Percentiles rank a stretch among this genome's conserved stretches.
Conservation (phyloP, 2,329 filamentous ascomycete genomes). For the Botrytis porri region DNA sequence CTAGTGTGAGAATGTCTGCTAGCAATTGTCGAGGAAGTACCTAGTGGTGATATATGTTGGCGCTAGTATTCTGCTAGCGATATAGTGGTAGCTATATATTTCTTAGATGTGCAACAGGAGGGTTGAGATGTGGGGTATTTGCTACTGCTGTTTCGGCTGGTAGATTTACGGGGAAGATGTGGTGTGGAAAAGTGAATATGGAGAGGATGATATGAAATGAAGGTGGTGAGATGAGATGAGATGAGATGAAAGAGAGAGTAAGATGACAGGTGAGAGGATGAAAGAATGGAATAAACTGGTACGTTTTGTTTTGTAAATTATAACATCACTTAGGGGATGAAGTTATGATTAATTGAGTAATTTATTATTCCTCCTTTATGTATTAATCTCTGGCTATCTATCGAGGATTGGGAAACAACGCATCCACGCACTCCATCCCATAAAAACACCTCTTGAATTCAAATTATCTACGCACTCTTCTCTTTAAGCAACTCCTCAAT, state of each 20-base stretch:
- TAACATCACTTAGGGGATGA: background rate
- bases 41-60: background rate
- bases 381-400: background rate
- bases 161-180: background rate
- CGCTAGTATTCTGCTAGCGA: background rate
- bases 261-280: background rate
- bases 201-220: background rate
- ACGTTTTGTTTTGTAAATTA: background rate
- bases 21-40: background rate
- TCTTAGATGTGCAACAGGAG: background rate
- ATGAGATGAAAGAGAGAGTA: background rate
- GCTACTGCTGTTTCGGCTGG: background rate
- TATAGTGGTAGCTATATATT: background rate
- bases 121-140: background rate
- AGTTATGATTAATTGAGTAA: background rate
- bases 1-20: background rate
- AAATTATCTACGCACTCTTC: background rate
- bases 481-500: background rate
- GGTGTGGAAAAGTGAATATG: background rate
- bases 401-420: background rate
- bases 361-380: background rate
- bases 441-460: background rate
- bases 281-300: background rate
- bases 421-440: background rate
- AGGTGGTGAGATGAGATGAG: background rate